Evolutionary conservation across 306 rosid genomes (phyloP), one percentile per base, ranked within the genome.

Genomic region (Lablab purpureus): DNA sequence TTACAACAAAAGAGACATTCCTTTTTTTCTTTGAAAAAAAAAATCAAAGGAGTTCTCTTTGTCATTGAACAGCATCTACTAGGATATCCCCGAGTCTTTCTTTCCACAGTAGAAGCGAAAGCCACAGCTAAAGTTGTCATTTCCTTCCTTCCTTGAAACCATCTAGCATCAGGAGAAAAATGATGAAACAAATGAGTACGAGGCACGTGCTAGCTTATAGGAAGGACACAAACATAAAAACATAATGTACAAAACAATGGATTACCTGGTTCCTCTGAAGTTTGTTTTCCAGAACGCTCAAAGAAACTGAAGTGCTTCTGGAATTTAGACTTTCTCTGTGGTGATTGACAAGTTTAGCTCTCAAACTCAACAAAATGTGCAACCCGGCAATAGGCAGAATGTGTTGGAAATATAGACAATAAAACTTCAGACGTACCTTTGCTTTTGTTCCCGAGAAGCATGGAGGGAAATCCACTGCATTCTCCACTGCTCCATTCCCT

Each of bases 181-280:
- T 10, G 65, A 62, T 50, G 40, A 41, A 67, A 86, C 18, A 76
- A 32, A 55, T 71, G 0, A 7, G 11, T 7, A 37, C 10, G 49
- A 66, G 77, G 60, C 41, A 67, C 60, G 4, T 54, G 18, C 25
- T 50, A 72, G 59, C 64, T 68, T 63, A 59, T 30, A 30, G 23
- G 4, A 17, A 62, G 45, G 21, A 17, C 45, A 62, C 50, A 47
- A 45, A 67, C 68, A 41, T 52, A 65, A 21, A 59, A 6, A 49
- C 50, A 65, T 6, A 54, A 32, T 73, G 27, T 40, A 23, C 60
- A 68, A 32, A 49, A 59, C 32, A 47, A 63, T 34, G 40, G 12
- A 66, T 80, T 75, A 92, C 97, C 96, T 89, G 87, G 77, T 83
- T 85, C 85, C 74, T 83, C 75, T 52, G 97, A 71, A 73, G 88